Evolutionary conservation across 306 rosid genomes (phyloP).

Genomic region (Benincasa hispida): DNA sequence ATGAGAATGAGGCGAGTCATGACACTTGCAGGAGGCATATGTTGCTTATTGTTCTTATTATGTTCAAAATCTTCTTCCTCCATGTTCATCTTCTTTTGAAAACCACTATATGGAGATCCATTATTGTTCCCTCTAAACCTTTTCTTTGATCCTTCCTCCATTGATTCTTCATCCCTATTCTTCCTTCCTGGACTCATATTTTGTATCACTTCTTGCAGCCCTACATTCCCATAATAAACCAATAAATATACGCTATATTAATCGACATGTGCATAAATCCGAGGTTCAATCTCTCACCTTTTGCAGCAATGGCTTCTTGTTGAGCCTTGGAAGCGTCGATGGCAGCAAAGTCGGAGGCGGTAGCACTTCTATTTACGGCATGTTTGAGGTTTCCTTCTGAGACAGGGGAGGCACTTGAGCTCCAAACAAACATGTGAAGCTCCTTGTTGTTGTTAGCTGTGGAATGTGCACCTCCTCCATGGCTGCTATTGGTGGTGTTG

Average conservation of each 20-base stretch:
- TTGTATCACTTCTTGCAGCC: constrained; percentile 31
- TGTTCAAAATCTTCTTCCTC: constrained; percentile 26
- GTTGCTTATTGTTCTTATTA: constrained; percentile 30
- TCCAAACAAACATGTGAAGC: constrained; percentile 91
- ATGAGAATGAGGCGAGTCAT: constrained; percentile 80
- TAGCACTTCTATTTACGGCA: constrained; percentile 45
- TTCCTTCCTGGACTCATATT: constrained; percentile 54
- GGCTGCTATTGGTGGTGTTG: background rate
- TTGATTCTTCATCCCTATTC: constrained; percentile 13
- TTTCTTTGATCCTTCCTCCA: constrained; percentile 34
- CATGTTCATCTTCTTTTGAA: constrained; percentile 39
- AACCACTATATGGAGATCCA: constrained; percentile 39
- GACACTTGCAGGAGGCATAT: constrained; percentile 81
- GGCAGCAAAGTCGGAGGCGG: constrained; percentile 23
- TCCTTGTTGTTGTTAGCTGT: constrained; percentile 25
- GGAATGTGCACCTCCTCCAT: background rate
- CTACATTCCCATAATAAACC: background rate
- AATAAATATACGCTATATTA: too few relatives aligned
- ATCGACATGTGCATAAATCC: background rate
- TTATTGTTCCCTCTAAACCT: constrained; percentile 20
- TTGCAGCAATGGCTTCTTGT: constrained; percentile 26
- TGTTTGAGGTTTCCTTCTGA: constrained; percentile 67
- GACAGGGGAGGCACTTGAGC: constrained; percentile 74
- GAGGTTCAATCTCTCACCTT: constrained; percentile 22
- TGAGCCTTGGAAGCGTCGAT: constrained; percentile 34